phyloP scores from a whole-genome alignment of 2,329 filamentous ascomycete genomes.

The Westerdykella aurantiaca region DNA sequence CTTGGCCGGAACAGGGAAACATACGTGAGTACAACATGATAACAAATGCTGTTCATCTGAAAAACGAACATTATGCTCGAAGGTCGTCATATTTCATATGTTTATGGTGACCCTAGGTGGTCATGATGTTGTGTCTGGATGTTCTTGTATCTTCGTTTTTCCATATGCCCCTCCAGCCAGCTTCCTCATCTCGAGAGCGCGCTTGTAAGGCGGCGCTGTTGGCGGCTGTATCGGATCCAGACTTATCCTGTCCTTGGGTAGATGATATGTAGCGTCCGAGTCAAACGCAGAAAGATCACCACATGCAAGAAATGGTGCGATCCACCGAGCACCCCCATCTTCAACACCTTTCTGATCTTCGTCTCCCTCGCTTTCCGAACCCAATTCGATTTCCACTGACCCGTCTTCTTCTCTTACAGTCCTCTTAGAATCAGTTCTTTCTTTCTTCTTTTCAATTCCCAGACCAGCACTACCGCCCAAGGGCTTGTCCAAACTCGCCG shows the following conservation, averaged over 20 bases:
- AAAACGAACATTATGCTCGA: too few species aligned
- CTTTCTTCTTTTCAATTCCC: conserved; percentile 18
- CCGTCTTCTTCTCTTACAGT: conserved; percentile 45
- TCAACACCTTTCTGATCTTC: conserved; percentile 33
- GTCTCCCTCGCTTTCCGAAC: conserved; percentile 45
- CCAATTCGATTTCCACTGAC: conserved; percentile 43
- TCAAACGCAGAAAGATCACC: conserved; percentile 93
- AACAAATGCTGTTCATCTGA: too few species aligned
- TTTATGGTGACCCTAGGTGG: too few species aligned
- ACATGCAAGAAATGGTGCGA: conserved; percentile 94
- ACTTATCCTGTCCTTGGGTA: conserved; percentile 80
- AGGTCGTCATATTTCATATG: too few species aligned
- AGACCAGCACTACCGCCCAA: conserved; percentile 59
- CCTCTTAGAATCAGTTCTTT: conserved; percentile 18
- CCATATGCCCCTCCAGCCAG: conserved; percentile 70
- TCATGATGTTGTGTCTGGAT: neutral
- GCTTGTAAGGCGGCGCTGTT: conserved; percentile 91
- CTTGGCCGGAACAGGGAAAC: too few species aligned
- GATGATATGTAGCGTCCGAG: conserved; percentile 86
- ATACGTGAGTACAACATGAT: too few species aligned
- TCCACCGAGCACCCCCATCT: conserved; percentile 61
- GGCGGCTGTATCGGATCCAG: conserved; percentile 92
- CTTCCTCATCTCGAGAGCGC: conserved; percentile 78
- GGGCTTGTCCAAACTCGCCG: conserved; percentile 68
- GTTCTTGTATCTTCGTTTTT: conserved; percentile 52